A percentile compares a stretch with the other conserved stretches of the same genome.
phyloP scores from a whole-genome alignment of 2,329 filamentous ascomycete genomes.

The Trichoderma breve region DNA sequence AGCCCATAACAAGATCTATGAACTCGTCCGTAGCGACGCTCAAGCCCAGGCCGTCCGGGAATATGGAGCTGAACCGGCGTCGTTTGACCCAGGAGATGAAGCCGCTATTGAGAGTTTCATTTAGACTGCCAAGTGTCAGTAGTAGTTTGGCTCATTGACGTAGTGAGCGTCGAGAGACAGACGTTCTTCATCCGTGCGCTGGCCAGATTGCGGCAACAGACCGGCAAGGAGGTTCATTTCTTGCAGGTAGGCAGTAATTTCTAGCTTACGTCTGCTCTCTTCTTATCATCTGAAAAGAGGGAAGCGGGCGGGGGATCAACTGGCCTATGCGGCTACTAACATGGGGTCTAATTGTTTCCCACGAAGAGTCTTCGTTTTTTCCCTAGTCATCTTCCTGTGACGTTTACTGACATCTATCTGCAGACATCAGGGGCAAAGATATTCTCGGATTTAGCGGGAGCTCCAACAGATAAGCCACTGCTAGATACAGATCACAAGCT shows the following conservation, averaged over 20 bases:
- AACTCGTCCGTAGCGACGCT: background rate
- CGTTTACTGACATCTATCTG: background rate
- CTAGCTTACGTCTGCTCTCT: background rate
- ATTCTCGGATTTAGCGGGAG: background rate
- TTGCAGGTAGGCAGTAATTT: background rate
- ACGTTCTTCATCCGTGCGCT: background rate
- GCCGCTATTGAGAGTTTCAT: background rate
- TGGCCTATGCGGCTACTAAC: background rate
- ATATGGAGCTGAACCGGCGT: background rate
- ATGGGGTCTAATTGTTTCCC: no score
- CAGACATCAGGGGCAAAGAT: background rate
- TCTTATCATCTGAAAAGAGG: no score
- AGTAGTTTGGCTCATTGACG: background rate
- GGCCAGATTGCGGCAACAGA: background rate
- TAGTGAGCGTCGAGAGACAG: background rate
- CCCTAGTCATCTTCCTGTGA: background rate
- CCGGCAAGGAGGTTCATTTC: background rate
- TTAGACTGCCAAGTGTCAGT: background rate
- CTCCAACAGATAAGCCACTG: background rate
- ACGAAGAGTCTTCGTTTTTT: background rate
- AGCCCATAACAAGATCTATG: background rate
- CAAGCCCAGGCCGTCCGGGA: background rate
- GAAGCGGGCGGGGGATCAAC: background rate
- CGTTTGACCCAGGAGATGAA: background rate
- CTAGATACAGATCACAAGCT: background rate